phyloP scores from a whole-genome alignment of 768 basidiomycete genomes.

The Mycena rebaudengoi region DNA sequence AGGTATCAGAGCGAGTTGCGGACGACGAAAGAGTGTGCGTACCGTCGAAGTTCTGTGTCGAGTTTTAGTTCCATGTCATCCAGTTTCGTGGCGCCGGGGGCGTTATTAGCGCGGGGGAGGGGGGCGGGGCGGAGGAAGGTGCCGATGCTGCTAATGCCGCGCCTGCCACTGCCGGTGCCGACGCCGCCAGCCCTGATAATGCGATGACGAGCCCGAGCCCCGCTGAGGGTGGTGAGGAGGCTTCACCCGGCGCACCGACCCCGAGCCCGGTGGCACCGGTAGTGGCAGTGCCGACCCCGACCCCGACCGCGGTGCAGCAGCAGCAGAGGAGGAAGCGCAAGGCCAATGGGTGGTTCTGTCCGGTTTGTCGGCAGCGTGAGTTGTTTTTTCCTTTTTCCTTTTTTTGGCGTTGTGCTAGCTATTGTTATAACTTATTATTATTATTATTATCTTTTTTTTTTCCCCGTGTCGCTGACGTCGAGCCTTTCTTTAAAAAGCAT shows the following conservation, averaged over 20 bases:
- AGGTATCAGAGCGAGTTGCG: no score
- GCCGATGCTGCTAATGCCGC: constrained; percentile 37
- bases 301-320: constrained; percentile 37
- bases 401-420: not conserved
- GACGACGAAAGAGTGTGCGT: no score
- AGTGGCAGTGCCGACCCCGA: not conserved
- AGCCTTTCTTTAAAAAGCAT: constrained; percentile 58
- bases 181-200: constrained; percentile 27
- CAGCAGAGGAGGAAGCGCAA: constrained; percentile 83
- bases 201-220: not conserved
- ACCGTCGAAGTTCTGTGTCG: no score
- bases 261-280: constrained; percentile 30
- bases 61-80: constrained; percentile 95
- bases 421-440: no score
- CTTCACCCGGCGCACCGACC: not conserved
- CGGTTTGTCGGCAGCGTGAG: constrained; percentile 94
- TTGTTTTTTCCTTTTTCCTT: constrained; percentile 24
- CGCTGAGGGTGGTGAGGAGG: not conserved
- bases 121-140: constrained; percentile 44
- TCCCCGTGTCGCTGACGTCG: not conserved
- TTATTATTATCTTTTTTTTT: no score
- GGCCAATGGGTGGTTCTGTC: constrained; percentile 98
- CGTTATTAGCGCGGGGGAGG: constrained; percentile 67
- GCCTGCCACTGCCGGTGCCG: constrained; percentile 38
- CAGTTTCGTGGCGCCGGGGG: constrained; percentile 97